Evolutionary conservation across 2,329 filamentous ascomycete genomes (phyloP), one percentile per base, ranked within the genome.

Genomic region (Tolypocladium pustulatum): DNA sequence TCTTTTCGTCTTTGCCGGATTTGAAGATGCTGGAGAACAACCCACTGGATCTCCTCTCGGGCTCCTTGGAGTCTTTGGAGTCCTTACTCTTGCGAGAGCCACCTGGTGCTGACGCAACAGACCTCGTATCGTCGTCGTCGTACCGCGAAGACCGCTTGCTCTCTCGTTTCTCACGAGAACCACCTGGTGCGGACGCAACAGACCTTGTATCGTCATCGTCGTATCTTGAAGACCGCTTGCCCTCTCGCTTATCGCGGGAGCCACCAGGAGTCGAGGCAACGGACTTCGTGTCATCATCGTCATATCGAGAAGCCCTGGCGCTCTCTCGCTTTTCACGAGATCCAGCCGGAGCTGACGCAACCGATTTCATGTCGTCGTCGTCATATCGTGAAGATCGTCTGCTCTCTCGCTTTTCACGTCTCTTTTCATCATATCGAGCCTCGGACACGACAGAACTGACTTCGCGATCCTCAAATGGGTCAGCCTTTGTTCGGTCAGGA

Each of bases 11-110:
- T 59, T 75, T 69, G 59, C 73, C 73, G 13, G 73, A 72, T 61
- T 76, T 78, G 69, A 79, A 75, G 61, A 81, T 74, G 65, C 74
- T 74, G 58, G 81, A 81, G 62, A 83, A 75, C 30, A 79, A 71
- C 41, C 76, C 73, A 55, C 70, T 73, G 27, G 72, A 71, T 56
- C 72, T 67, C 64, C 75, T 80, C 62, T 71, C 74, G 15, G 67
- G 51, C 15, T 74, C 71, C 61, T 69, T 76, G 61, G 46, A 27
- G 22, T 46, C 41, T 27, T 51, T 51, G 46, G 46, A 22, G 49
- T 73, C 71, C 61, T 70, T 77, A 62, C 68, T 73, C 58, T 70
- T 74, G 41, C 66, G 69, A 22, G 66, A 68, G 25, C 68, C 66
- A 40, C 56, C 55, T 8, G 71, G 68, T 9, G 68, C 64, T 27